Evolutionary conservation across 2,329 filamentous ascomycete genomes (phyloP), one percentile per base, ranked within the genome.

Genomic region (Bipolaris oryzae): DNA sequence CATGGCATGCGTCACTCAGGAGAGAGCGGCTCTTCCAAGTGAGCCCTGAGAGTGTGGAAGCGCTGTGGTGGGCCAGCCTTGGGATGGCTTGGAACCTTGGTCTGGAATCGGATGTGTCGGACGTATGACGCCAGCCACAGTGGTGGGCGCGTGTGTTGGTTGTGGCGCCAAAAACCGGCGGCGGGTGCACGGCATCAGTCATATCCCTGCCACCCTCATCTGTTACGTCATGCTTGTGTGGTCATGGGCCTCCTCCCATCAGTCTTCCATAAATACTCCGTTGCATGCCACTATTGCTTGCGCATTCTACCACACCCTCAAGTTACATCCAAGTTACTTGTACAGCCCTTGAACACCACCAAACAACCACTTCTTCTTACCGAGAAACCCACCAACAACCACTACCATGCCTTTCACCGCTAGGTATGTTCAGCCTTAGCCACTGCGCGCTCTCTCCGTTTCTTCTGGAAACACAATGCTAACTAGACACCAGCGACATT

Each of bases 341-440:
- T 42, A 45, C 35, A 37, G 25, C n/a, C 37, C 37, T 38, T 20
- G 16, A 43, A 31, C 34, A 31, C 7, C 41, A 11, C 49, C 11
- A 31, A n/a, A 42, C 31, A 25, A 44, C 44, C 35, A 47, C 34
- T 38, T 39, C 13, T 44, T 31, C 9, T 20, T 20, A 11, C 25
- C 15, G n/a, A 4, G n/a, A 28, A 43, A 11, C 15, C 33, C 52
- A 46, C 34, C 43, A 18, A 55, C 61, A 69, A 52, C 63, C 79
- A 80, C 55, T 72, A 81, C 55, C 72, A 87, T 86, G 84, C 78
- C 84, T 79, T 85, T 86, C 81, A 86, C 84, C 69, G 82, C 81
- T 71, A 82, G 79, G 81, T 84, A 75, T 73, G 80, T 70, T 47
- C 41, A 35, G 52, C 41, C 48, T 55, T 47, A 21, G 25, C 50